Conservation (phyloP, 352 stramenopile species). For the Globisporangium nagaii region DNA sequence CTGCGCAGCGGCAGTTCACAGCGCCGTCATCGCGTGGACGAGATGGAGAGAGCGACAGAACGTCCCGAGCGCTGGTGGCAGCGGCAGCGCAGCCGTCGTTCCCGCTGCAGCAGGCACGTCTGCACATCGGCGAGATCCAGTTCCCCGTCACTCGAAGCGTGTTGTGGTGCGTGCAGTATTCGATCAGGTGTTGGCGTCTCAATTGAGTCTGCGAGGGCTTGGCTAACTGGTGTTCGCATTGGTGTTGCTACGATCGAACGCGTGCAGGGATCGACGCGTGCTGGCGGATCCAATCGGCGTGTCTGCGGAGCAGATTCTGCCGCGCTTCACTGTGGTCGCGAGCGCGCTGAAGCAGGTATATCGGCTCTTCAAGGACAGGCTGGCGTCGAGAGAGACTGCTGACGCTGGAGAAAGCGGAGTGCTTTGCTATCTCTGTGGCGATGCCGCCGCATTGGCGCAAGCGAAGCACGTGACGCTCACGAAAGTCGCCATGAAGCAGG, state of each 20-base stretch:
- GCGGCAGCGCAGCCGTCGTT: slow-evolving; percentile 4
- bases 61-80: slow-evolving; percentile 2
- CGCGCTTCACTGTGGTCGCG: slow-evolving; percentile 36
- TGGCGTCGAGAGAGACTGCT: slow-evolving; percentile 5
- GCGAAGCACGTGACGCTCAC: slow-evolving; percentile 9
- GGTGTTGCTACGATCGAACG: not conserved
- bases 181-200: not conserved
- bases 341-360: slow-evolving; percentile 48
- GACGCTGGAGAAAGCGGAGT: slow-evolving; percentile 7
- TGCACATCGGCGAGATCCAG: slow-evolving; percentile 57
- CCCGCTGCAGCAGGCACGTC: slow-evolving; percentile 8
- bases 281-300: slow-evolving; percentile 33
- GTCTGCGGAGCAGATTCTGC: slow-evolving; percentile 39
- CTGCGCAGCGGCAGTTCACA: not conserved
- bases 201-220: too few species aligned
- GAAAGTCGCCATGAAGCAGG: slow-evolving; percentile 25
- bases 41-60: too few species aligned
- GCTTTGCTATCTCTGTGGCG: slow-evolving; percentile 39
- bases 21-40: not conserved
- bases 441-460: slow-evolving; percentile 6
- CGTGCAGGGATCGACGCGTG: slow-evolving; percentile 51
- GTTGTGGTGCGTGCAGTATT: slow-evolving; percentile 36
- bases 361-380: slow-evolving; percentile 14
- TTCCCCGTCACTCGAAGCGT: slow-evolving; percentile 64
- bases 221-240: not conserved